Evolutionary conservation across 148 eudicot genomes (phyloP).

Genomic region (Fagopyrum tataricum): DNA sequence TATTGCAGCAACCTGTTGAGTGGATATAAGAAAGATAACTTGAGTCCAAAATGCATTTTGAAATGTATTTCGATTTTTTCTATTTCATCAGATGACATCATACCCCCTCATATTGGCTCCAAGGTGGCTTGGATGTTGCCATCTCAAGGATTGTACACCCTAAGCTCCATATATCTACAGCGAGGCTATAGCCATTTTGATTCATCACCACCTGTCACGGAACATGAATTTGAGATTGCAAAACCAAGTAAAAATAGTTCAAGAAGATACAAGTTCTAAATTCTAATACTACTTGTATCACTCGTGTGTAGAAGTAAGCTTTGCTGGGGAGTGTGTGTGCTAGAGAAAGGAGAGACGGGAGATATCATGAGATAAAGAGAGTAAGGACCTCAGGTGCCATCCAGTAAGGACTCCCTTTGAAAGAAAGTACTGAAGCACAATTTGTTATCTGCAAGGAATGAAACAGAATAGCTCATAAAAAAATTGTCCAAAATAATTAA

Average conservation of each 20-base stretch:
- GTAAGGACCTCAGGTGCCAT: constrained; percentile 94
- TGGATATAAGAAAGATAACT: constrained; percentile 15
- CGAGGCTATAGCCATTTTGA: constrained; percentile 73
- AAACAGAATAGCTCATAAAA: neutral
- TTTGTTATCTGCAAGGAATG: constrained; percentile 46
- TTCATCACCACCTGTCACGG: constrained; percentile 79
- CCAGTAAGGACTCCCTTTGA: constrained; percentile 99
- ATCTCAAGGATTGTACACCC: constrained; percentile 94
- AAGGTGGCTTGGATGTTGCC: constrained; percentile 92
- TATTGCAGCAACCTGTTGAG: constrained; percentile 83
- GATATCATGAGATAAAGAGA: neutral
- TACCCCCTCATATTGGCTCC: constrained; percentile 98
- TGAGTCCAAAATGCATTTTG: neutral
- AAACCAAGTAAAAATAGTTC: neutral
- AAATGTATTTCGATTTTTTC: constrained; percentile 4
- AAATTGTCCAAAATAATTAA: neutral
- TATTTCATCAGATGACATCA: constrained; percentile 12
- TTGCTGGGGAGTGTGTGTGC: neutral
- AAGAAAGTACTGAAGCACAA: constrained; percentile 70
- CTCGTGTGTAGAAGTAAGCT: neutral
- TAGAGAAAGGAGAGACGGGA: constrained; percentile 2
- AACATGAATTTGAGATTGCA: constrained; percentile 1
- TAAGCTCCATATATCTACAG: constrained; percentile 97
- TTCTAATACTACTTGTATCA: neutral
- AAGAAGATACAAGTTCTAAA: neutral